Evolutionary conservation across 1,139 yeast species (phyloP).

Genomic region (Taphrina wiesneri): DNA sequence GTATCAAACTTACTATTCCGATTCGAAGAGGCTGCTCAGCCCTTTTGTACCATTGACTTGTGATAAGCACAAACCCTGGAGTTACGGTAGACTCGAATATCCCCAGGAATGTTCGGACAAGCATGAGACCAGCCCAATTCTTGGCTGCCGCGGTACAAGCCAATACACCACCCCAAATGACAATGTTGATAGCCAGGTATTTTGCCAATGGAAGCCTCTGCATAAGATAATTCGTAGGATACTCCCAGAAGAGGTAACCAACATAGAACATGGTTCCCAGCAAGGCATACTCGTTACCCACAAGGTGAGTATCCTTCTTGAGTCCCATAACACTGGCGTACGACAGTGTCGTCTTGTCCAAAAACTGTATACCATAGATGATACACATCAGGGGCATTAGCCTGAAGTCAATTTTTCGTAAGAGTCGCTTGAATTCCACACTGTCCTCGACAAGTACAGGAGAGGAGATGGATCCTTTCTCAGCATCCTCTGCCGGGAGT

Average conservation of each 20-base stretch:
- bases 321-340: conserved; percentile 66
- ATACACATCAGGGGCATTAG: conserved; percentile 57
- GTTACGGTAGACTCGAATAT: conserved; percentile 58
- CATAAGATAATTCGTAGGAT: conserved; percentile 56
- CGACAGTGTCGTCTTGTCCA: conserved; percentile 64
- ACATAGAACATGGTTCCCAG: conserved; percentile 59
- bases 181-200: conserved; percentile 51
- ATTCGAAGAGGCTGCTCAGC: conserved; percentile 52
- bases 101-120: conserved; percentile 56
- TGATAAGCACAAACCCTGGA: conserved; percentile 57
- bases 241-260: conserved; percentile 56
- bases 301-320: conserved; percentile 46
- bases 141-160: conserved; percentile 54
- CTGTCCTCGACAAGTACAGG: background rate
- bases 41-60: conserved; percentile 59
- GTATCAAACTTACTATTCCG: conserved; percentile 45
- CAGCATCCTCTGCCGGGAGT: background rate
- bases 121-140: conserved; percentile 54
- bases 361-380: conserved; percentile 59
- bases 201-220: conserved; percentile 59
- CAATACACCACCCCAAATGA: conserved; percentile 56
- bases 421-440: conserved; percentile 36
- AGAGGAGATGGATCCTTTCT: conserved; percentile 12
- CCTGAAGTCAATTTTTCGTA: conserved; percentile 54
- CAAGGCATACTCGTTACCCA: conserved; percentile 54